These are phyloP conservation scores for Lobulomyces angularis DNA, from an alignment of 192 early-diverging fungal genomes.

Conservation along the genomic window DNA sequence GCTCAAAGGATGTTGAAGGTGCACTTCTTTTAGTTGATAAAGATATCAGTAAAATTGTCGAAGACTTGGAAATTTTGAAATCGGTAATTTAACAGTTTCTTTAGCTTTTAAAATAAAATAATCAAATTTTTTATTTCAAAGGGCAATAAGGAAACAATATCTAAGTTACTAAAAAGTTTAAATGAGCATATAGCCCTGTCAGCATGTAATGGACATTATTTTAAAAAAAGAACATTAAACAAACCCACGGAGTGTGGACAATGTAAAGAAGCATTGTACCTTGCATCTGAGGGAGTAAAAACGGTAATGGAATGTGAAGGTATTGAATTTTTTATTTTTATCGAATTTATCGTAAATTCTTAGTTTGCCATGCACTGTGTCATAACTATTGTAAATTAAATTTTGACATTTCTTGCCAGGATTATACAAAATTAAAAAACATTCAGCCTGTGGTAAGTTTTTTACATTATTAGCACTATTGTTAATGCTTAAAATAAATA, in stretches of 20 bases:
- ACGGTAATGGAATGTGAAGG: slow-evolving; percentile 34
- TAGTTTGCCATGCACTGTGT: slow-evolving; percentile 29
- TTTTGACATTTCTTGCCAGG: slow-evolving; percentile 24
- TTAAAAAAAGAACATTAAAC: slow-evolving; percentile 26
- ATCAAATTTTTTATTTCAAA: slow-evolving; percentile 11
- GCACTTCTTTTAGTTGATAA: no score
- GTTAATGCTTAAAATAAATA: not conserved
- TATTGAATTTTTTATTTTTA: slow-evolving; percentile 1
- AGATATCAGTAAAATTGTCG: no score
- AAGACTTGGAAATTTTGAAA: slow-evolving; percentile 14
- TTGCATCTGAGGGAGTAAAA: slow-evolving; percentile 33
- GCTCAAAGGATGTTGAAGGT: no score
- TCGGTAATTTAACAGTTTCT: slow-evolving; percentile 1
- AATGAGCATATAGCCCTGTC: slow-evolving; percentile 4
- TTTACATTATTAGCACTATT: not conserved
- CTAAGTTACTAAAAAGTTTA: not conserved
- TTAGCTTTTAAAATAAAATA: slow-evolving; percentile 5
- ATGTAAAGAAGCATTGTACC: slow-evolving; percentile 35
- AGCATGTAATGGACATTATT: slow-evolving; percentile 31
- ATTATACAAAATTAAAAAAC: slow-evolving; percentile 17
- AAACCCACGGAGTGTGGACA: slow-evolving; percentile 37
- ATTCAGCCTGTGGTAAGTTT: slow-evolving; percentile 23
- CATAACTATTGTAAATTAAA: slow-evolving; percentile 17
- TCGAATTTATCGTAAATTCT: not conserved
- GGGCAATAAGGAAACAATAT: slow-evolving; percentile 4